phyloP scores from a whole-genome alignment of 2,329 filamentous ascomycete species.

The Beauveria brongniartii region DNA sequence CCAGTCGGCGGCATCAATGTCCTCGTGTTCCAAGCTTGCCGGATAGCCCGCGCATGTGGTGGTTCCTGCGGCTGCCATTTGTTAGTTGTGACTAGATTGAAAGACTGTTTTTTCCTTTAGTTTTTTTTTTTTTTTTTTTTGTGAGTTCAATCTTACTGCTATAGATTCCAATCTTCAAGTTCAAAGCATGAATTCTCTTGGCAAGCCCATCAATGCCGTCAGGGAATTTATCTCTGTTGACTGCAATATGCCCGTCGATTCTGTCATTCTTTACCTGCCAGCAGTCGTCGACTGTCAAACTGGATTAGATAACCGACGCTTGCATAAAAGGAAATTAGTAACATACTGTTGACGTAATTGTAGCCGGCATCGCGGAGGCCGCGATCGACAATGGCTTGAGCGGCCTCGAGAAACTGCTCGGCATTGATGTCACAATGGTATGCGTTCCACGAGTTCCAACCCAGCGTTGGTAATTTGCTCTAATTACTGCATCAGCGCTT shows the following conservation, averaged over 20 bases:
- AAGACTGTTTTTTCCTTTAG: too few relatives aligned
- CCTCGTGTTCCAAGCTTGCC: conserved; percentile 48
- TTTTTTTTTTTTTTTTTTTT: background rate
- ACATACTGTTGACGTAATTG: conserved; percentile 41
- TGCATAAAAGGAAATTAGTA: too few relatives aligned
- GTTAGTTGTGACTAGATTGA: background rate
- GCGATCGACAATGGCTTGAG: conserved; percentile 37
- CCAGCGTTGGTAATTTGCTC: conserved; percentile 27
- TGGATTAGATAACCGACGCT: background rate
- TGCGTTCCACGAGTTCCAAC: conserved; percentile 47
- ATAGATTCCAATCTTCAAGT: conserved; percentile 58
- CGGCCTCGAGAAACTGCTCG: conserved; percentile 38
- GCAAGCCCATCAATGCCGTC: conserved; percentile 48
- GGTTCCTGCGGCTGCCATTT: conserved; percentile 10
- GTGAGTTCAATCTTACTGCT: conserved; percentile 20
- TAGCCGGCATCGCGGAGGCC: conserved; percentile 47
- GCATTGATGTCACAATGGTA: conserved; percentile 44
- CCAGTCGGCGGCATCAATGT: conserved; percentile 49
- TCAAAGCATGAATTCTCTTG: conserved; percentile 44
- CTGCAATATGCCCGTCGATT: conserved; percentile 36
- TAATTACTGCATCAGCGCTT: background rate
- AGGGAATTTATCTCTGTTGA: conserved; percentile 46
- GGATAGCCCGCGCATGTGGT: conserved; percentile 22
- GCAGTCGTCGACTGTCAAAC: conserved; percentile 46
- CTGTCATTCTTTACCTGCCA: conserved; percentile 38